A percentile compares a stretch with the other conserved stretches of the same genome.
phyloP scores from a whole-genome alignment of 2,329 filamentous ascomycete genomes.

The Penicillium sumatraense region DNA sequence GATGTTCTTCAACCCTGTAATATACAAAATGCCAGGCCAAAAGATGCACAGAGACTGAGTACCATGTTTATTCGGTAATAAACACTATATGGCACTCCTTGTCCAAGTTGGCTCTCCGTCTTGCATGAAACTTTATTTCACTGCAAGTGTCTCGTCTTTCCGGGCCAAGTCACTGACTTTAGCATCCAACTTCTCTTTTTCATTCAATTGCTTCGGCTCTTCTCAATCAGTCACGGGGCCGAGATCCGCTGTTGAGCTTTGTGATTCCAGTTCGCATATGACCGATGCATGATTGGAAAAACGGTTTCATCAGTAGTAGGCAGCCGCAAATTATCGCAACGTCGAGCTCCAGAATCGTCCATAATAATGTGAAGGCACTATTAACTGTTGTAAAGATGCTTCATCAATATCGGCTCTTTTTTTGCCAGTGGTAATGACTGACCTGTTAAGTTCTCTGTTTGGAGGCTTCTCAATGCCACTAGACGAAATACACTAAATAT shows the following conservation, averaged over 20 bases:
- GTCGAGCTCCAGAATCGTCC: conserved; percentile 26
- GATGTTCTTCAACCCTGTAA: too few species aligned
- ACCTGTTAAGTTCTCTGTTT: conserved; percentile 10
- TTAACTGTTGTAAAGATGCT: background rate
- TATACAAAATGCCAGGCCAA: too few species aligned
- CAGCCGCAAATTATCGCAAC: conserved; percentile 27
- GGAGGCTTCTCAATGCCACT: conserved; percentile 5
- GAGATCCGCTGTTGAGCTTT: background rate
- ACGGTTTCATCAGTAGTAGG: conserved; percentile 21
- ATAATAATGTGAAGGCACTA: conserved; percentile 8
- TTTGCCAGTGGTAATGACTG: background rate
- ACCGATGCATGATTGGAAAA: conserved; percentile 13
- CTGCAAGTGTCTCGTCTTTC: too few species aligned
- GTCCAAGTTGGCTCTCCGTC: background rate
- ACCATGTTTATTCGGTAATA: too few species aligned
- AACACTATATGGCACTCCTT: background rate
- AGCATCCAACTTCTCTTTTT: background rate
- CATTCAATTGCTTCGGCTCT: background rate
- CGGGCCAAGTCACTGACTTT: background rate
- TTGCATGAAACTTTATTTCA: too few species aligned
- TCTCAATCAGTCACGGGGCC: background rate
- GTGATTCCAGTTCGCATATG: background rate
- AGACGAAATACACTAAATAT: conserved; percentile 22
- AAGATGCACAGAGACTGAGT: too few species aligned
- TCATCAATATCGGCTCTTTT: background rate